Conservation (phyloP, 495 filamentous ascomycete species). For the Aspergillus leporis region DNA sequence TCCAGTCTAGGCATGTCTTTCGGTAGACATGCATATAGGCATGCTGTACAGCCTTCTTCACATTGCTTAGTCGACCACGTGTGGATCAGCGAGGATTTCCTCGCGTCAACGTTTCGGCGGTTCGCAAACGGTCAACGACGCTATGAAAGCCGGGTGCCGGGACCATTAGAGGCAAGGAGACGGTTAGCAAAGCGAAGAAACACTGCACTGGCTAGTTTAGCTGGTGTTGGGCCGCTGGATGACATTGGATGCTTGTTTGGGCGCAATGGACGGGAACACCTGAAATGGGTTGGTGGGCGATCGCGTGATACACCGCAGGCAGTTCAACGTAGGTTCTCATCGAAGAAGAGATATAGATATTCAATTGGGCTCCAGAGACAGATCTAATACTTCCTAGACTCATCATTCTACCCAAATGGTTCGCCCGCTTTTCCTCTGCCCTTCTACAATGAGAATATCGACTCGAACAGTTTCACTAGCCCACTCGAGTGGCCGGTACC, state of each 20-base stretch:
- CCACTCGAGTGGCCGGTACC: conserved; percentile 2
- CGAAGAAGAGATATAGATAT: neutral
- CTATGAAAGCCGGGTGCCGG: conserved; percentile 57
- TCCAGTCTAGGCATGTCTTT: conserved; percentile 40
- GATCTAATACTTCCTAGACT: conserved; percentile 15
- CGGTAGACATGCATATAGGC: conserved; percentile 46
- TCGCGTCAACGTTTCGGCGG: conserved; percentile 49
- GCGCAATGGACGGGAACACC: conserved; percentile 45
- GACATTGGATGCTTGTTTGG: conserved; percentile 46
- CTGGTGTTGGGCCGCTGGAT: conserved; percentile 26
- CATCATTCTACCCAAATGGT: conserved; percentile 6
- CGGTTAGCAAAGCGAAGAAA: conserved; percentile 52
- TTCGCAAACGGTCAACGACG: conserved; percentile 46
- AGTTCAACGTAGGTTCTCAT: conserved; percentile 24
- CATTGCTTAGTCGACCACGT: conserved; percentile 37
- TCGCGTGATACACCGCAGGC: conserved; percentile 30
- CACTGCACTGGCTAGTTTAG: conserved; percentile 44
- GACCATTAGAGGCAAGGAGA: conserved; percentile 59
- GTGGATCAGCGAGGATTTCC: conserved; percentile 58
- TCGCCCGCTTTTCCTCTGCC: conserved; percentile 15
- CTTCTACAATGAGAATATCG: conserved; percentile 27
- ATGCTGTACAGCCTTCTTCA: conserved; percentile 35
- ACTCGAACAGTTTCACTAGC: conserved; percentile 14
- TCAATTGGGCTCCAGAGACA: neutral
- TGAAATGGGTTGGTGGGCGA: conserved; percentile 42